A percentile compares a stretch with the other conserved stretches of the same genome.
phyloP scores from a whole-genome alignment of 305 asterid genomes.

The Fraxinus sp. region DNA sequence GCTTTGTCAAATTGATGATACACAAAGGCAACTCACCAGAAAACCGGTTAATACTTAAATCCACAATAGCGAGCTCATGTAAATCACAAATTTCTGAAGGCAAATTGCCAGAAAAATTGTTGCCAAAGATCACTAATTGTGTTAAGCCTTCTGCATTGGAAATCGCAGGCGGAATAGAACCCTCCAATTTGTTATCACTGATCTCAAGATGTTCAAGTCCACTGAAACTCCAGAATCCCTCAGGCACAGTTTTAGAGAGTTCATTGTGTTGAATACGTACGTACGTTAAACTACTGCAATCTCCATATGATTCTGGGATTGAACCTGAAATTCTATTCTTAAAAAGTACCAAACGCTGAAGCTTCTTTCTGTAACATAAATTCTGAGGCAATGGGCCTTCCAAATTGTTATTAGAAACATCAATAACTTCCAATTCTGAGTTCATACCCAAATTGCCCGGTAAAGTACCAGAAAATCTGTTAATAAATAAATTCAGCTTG shows the following conservation, averaged over 20 bases:
- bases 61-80: slow-evolving; percentile 39
- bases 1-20: slow-evolving; percentile 36
- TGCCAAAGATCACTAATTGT: slow-evolving; percentile 46
- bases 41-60: slow-evolving; percentile 52
- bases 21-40: slow-evolving; percentile 66
- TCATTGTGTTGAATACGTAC: slow-evolving; percentile 52
- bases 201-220: slow-evolving; percentile 47
- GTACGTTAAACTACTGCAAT: slow-evolving; percentile 48
- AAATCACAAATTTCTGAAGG: slow-evolving; percentile 54
- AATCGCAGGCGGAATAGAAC: slow-evolving; percentile 48
- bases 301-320: slow-evolving; percentile 67
- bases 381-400: slow-evolving; percentile 68
- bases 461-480: slow-evolving; percentile 58
- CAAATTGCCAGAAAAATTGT: slow-evolving; percentile 52
- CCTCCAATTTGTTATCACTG: slow-evolving; percentile 50
- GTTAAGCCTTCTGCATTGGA: slow-evolving; percentile 42
- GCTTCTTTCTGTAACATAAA: slow-evolving; percentile 52
- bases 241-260: slow-evolving; percentile 56
- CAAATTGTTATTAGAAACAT: slow-evolving; percentile 60
- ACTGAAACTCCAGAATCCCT: slow-evolving; percentile 56
- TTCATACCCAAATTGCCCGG: slow-evolving; percentile 59
- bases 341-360: slow-evolving; percentile 41
- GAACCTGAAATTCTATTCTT: slow-evolving; percentile 61
- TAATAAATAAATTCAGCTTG: slow-evolving; percentile 55
- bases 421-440: slow-evolving; percentile 57